Base-by-base conservation (phyloP, 148 eudicot species). In the Rheum nobile region DNA sequence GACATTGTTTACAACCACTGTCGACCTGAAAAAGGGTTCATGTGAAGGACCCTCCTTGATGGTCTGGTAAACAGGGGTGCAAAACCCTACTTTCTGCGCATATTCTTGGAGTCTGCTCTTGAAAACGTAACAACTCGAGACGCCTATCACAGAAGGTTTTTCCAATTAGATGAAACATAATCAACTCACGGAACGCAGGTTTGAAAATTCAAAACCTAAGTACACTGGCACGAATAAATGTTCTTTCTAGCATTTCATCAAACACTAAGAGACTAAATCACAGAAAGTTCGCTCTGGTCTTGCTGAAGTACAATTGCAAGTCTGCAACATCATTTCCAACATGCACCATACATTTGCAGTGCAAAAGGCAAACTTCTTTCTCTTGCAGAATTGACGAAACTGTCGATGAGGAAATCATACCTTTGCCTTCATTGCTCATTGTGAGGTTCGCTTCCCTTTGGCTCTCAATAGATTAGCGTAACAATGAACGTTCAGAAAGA, bases 11-110 rank as follows among this genome's bases (percentile, higher is more conserved):
- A 95, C 85, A 69, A 85, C 68, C 39, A 92, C 99, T 12, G 99
- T 86, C 26, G 99, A 95, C 82, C 72, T 90, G 80, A 95, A 95
- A 44, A 72, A 77, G 67, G 99, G 97, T 77, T 88, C 86, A 73
- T 95, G 99, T 10, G 97, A 90, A 74, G 97, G 99, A 61, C 97
- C 99, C 79, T 92, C 96, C 82, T 86, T 92, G 65, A 85, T 79
- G 71, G 97, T 95, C 77, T 92, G 88, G 79, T 95, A 95, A 65
- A 84, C 84, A 48, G 99, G 99, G 0, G 89, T 87, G 0, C 87
- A 6, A 71, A 90, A 74, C 59, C 90, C 92, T 73, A 83, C 94
- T 73, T 89, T 92, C 76, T 95, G 97, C 31, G 91, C 87, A 81
- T 84, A 92, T 80, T 95, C 99, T 79, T 95, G 99, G 77, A 95